Conservation (phyloP, 805 yeast species). For the Ogataea corticis region DNA sequence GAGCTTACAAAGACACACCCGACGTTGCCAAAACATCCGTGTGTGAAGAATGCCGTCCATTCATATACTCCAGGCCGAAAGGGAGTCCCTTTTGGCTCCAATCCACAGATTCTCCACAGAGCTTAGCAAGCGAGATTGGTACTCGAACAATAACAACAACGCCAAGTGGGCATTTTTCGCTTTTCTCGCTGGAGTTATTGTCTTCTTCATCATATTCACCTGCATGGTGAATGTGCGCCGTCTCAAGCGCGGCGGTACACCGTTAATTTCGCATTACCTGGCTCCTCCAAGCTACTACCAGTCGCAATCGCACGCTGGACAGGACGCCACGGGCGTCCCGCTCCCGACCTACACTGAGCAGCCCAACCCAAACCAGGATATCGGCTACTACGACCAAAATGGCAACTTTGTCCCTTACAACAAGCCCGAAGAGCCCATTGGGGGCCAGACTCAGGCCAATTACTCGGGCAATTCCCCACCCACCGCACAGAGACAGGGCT, state of each 20-base stretch:
- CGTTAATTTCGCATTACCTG: conserved; percentile 57
- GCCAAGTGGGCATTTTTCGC: conserved; percentile 71
- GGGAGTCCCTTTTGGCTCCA: not conserved
- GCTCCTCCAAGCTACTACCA: conserved; percentile 73
- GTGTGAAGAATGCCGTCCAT: conserved; percentile 2
- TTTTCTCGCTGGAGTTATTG: conserved; percentile 50
- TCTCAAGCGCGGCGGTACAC: conserved; percentile 50
- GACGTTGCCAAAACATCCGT: too few relatives aligned
- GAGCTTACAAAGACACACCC: too few relatives aligned
- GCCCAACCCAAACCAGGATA: conserved; percentile 66
- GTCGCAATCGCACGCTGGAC: conserved; percentile 52
- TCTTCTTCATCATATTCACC: conserved; percentile 50
- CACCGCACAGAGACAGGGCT: not conserved
- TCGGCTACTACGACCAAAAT: conserved; percentile 70
- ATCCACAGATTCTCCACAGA: not conserved
- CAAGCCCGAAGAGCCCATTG: conserved; percentile 21
- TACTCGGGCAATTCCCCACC: not conserved
- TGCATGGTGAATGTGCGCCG: conserved; percentile 57
- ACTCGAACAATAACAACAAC: conserved; percentile 9
- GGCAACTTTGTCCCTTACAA: conserved; percentile 48
- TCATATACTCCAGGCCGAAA: not conserved
- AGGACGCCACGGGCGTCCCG: conserved; percentile 39
- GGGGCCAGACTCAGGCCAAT: not conserved
- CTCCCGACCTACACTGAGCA: conserved; percentile 71
- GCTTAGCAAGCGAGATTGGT: conserved; percentile 20